Evolutionary conservation across 441 rosid species (phyloP), one percentile per base, ranked within the genome.

Genomic region (Rhodomyrtus psidioides): DNA sequence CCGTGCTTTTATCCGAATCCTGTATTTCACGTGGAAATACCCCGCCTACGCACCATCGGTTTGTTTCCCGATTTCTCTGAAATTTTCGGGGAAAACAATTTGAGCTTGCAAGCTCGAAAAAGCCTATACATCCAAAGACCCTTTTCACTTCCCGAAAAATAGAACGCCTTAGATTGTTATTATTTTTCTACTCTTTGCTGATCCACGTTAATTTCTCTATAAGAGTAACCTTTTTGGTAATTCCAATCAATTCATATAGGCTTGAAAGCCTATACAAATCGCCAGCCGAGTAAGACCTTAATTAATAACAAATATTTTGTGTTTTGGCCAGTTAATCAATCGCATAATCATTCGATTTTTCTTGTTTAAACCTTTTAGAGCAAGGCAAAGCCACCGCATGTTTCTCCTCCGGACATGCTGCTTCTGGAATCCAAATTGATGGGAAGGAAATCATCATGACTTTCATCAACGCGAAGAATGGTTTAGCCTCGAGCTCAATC

Each of bases 111-210:
- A 16, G 2, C 75, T 30, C 3, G 9, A 30, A 62, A 30, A 17
- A 9, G 14, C 44, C 26, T 34, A 30, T 0, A 9, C 46, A 62
- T 62, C 7, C 0, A 8, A 0, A 2, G 6, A 4, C 57, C 26
- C 75, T 30, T 65, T 65, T 34, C 14, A 30, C 76, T 17, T 19
- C 26, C 76, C 76, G 5, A 30, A 14, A 23, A 39, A 34, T 9
- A 65, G 4, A 21, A 19, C 10, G 6, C 42, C 42, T 62, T 4
- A 30, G 44, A 62, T 17, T 30, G 17, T 62, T 62, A 44, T 30
- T 62, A n/a, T n/a, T n/a, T n/a, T n/a, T n/a, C 44, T 17, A 30
- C 26, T 30, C 46, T 21, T 19, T 34, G 76, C 30, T 65, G 39
- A 34, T 34, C 17, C 76, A 65, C 76, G 9, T 60, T 60, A 16